These are phyloP conservation scores for Ogataea pilisensis DNA, from an alignment of 805 yeast genomes.

Conservation along the genomic window DNA sequence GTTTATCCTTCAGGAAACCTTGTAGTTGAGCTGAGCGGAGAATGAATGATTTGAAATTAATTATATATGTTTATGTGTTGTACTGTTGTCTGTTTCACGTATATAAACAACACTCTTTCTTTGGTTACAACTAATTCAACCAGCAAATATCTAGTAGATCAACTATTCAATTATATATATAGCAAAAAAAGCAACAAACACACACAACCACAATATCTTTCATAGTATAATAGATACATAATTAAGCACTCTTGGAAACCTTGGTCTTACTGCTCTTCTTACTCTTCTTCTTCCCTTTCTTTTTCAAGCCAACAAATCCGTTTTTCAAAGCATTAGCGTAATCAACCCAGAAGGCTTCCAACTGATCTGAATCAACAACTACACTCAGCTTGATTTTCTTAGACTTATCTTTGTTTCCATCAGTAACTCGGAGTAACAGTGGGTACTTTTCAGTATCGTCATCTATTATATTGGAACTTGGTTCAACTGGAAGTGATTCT, in stretches of 20 bases:
- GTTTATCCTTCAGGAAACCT: slow-evolving; percentile 66
- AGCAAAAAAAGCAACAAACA: no score
- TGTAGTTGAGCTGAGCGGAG: slow-evolving; percentile 29
- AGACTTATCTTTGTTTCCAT: slow-evolving; percentile 48
- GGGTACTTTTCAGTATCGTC: slow-evolving; percentile 46
- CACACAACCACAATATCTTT: no score
- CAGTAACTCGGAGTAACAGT: slow-evolving; percentile 63
- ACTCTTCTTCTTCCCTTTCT: slow-evolving; percentile 72
- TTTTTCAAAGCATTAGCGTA: slow-evolving; percentile 66
- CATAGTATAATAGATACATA: no score
- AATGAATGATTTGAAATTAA: no score
- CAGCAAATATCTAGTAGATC: no score
- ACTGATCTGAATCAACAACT: slow-evolving; percentile 53
- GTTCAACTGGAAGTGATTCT: slow-evolving; percentile 17
- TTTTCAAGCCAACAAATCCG: slow-evolving; percentile 76
- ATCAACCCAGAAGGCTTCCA: slow-evolving; percentile 73
- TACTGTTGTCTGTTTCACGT: background rate
- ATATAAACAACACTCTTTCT: background rate
- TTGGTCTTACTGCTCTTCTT: slow-evolving; percentile 29
- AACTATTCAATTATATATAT: no score
- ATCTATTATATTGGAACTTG: slow-evolving; percentile 1
- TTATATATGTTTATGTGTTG: background rate
- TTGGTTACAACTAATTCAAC: no score
- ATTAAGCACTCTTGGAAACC: slow-evolving; percentile 7
- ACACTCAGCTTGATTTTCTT: slow-evolving; percentile 66